These are phyloP conservation scores for Cadophora malorum DNA, from an alignment of 2,329 filamentous ascomycete genomes.

Conservation along the genomic window DNA sequence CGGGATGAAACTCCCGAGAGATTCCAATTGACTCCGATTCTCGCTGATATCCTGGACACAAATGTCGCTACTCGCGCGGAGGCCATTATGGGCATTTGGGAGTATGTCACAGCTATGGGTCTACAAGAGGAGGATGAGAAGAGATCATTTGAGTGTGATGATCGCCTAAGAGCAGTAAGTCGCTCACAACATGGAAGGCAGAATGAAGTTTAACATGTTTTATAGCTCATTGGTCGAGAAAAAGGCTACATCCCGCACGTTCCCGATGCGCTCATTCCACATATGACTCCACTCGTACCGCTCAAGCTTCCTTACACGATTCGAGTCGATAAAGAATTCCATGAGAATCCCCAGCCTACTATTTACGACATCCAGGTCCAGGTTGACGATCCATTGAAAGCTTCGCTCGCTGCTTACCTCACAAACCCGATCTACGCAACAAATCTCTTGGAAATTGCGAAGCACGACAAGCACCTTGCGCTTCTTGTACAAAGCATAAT, in stretches of 20 bases:
- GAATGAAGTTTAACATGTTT: not conserved
- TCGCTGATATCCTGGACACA: constrained; percentile 86
- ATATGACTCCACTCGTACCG: constrained; percentile 80
- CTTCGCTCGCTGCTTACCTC: constrained; percentile 68
- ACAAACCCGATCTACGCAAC: constrained; percentile 73
- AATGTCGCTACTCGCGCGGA: constrained; percentile 86
- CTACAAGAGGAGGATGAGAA: constrained; percentile 96
- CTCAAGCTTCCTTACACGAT: constrained; percentile 91
- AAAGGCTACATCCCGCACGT: constrained; percentile 86
- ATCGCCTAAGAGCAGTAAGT: constrained; percentile 76
- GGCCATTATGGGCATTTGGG: constrained; percentile 91
- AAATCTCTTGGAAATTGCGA: constrained; percentile 77
- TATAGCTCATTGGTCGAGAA: constrained; percentile 73
- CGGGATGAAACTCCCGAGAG: constrained; percentile 87
- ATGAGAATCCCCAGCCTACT: constrained; percentile 76
- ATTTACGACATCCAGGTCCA: constrained; percentile 89
- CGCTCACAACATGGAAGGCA: not conserved
- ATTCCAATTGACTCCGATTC: constrained; percentile 76
- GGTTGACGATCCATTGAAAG: constrained; percentile 81
- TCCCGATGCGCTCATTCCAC: constrained; percentile 77
- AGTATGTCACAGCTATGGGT: constrained; percentile 86
- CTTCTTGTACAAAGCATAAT: constrained; percentile 82
- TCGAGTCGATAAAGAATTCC: constrained; percentile 85
- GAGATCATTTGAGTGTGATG: constrained; percentile 89
- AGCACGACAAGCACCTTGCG: constrained; percentile 85